These are phyloP conservation scores for Metschnikowia vanudenii DNA, from an alignment of 805 yeast species.

Conservation along the genomic window DNA sequence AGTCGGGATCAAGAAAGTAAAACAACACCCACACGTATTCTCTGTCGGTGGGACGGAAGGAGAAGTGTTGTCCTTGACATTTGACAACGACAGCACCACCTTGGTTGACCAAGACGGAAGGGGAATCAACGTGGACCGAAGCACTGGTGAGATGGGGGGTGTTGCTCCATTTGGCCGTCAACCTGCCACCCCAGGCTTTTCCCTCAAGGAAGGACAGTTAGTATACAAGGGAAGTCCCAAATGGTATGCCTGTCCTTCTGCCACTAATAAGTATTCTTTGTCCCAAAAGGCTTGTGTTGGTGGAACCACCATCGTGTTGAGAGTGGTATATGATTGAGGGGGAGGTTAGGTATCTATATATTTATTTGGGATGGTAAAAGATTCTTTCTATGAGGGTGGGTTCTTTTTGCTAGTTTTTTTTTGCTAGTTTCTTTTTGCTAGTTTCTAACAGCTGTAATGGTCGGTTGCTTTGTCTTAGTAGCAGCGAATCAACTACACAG, in stretches of 20 bases:
- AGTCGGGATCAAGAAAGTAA: slow-evolving; percentile 27
- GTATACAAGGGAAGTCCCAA: slow-evolving; percentile 27
- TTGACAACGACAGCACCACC: slow-evolving; percentile 25
- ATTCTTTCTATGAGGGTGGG: too few species aligned
- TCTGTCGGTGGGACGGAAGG: slow-evolving; percentile 35
- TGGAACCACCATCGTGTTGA: slow-evolving; percentile 25
- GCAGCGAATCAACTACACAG: too few species aligned
- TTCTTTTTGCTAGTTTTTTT: too few species aligned
- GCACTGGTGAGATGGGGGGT: slow-evolving; percentile 34
- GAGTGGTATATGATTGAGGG: too few species aligned
- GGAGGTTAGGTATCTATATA: too few species aligned
- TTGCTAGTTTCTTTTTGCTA: too few species aligned
- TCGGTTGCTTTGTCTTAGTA: too few species aligned
- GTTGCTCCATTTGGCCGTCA: slow-evolving; percentile 35
- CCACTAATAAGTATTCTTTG: slow-evolving; percentile 23
- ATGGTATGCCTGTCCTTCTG: slow-evolving; percentile 41
- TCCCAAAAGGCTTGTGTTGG: slow-evolving; percentile 25
- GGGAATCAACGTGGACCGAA: slow-evolving; percentile 28
- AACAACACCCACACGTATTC: slow-evolving; percentile 32
- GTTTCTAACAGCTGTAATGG: too few species aligned
- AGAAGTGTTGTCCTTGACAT: slow-evolving; percentile 23
- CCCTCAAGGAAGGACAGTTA: slow-evolving; percentile 39
- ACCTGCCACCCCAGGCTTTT: slow-evolving; percentile 40
- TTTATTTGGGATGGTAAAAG: too few species aligned
- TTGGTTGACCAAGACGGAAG: slow-evolving; percentile 32